Conservation (phyloP, 2,329 filamentous ascomycete species). For the Didymella lethalis region DNA sequence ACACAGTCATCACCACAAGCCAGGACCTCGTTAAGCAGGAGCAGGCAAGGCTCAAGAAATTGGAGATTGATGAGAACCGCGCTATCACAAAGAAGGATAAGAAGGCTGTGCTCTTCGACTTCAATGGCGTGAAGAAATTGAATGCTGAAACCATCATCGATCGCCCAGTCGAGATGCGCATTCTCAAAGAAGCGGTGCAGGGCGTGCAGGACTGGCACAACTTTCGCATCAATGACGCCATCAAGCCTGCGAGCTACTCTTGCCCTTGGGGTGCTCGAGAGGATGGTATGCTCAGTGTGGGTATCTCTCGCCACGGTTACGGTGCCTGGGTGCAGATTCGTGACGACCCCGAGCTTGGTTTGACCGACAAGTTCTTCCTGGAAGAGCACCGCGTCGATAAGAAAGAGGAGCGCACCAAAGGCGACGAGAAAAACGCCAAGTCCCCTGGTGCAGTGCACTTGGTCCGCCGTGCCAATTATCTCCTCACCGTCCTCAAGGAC, state of each 20-base stretch:
- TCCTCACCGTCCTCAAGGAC: constrained; percentile 92
- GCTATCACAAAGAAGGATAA: constrained; percentile 93
- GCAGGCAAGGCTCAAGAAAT: constrained; percentile 64
- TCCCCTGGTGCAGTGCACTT: constrained; percentile 97
- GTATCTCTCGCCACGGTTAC: constrained; percentile 92
- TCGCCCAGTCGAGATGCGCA: constrained; percentile 84
- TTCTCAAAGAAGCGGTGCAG: constrained; percentile 78
- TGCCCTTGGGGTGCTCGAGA: constrained; percentile 92
- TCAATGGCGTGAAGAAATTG: constrained; percentile 88
- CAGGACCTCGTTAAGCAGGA: constrained; percentile 78
- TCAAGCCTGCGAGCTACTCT: constrained; percentile 88
- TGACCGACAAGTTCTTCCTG: constrained; percentile 91
- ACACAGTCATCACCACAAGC: constrained; percentile 78
- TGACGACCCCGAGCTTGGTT: constrained; percentile 84
- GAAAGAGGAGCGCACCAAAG: constrained; percentile 88
- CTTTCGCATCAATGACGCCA: constrained; percentile 89
- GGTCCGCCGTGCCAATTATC: constrained; percentile 91
- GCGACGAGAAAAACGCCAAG: constrained; percentile 75
- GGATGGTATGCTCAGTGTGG: constrained; percentile 95
- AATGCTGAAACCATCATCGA: constrained; percentile 96
- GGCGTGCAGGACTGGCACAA: constrained; percentile 71
- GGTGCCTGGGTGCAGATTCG: constrained; percentile 95
- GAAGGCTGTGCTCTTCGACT: constrained; percentile 96
- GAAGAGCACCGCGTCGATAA: constrained; percentile 98
- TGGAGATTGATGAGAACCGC: constrained; percentile 78